A percentile compares a stretch with the other conserved stretches of the same genome.
Conservation (phyloP, 2,329 filamentous ascomycete genomes). For the Aspergillus novofumigatus region DNA sequence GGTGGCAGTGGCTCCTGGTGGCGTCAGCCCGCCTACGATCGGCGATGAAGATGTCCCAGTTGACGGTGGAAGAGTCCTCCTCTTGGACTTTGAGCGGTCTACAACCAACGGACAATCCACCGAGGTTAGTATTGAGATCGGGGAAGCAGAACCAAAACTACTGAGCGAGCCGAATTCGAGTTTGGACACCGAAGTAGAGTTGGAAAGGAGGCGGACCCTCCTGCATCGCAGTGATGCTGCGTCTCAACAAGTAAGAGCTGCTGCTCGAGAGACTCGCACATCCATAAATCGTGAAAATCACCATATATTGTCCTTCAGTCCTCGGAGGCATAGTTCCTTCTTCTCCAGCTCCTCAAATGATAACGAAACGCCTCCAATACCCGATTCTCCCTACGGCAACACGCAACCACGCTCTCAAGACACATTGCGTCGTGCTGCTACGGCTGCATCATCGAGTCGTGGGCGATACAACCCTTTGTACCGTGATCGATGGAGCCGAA, state of each 20-base stretch:
- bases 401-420: constrained; percentile 66
- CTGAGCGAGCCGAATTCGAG: constrained; percentile 71
- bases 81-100: constrained; percentile 70
- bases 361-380: constrained; percentile 49
- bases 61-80: constrained; percentile 69
- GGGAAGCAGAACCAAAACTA: constrained; percentile 63
- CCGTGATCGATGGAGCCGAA: constrained; percentile 28
- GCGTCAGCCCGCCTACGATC: constrained; percentile 55
- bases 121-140: constrained; percentile 69
- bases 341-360: constrained; percentile 22
- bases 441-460: constrained; percentile 69
- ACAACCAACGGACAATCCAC: constrained; percentile 51
- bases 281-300: constrained; percentile 12
- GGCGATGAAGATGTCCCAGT: constrained; percentile 72
- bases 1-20: constrained; percentile 68
- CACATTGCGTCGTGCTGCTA: constrained; percentile 67
- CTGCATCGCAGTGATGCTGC: constrained; percentile 52
- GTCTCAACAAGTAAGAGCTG: constrained; percentile 24
- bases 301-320: constrained; percentile 11
- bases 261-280: constrained; percentile 21
- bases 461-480: constrained; percentile 58
- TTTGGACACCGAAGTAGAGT: constrained; percentile 72
- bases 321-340: constrained; percentile 26
- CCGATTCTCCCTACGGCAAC: constrained; percentile 70
- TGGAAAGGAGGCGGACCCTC: constrained; percentile 70